Evolutionary conservation across 2,329 filamentous ascomycete species (phyloP).

Genomic region (Cytospora piceae): DNA sequence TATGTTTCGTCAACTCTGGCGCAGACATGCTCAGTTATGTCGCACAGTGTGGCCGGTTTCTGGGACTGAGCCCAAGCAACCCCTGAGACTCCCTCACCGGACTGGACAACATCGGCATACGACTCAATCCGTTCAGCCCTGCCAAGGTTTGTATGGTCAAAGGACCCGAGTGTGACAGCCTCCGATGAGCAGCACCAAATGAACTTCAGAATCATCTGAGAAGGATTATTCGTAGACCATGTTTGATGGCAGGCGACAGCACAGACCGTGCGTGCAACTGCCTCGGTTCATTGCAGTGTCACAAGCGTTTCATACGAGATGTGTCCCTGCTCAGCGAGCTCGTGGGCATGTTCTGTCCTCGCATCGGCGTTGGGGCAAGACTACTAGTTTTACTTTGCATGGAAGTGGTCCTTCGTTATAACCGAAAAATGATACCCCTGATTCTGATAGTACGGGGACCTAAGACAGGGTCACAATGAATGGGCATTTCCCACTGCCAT

Average conservation of each 20-base stretch:
- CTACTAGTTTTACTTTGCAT: neutral
- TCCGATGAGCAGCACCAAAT: neutral
- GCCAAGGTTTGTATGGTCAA: neutral
- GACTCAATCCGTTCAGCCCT: neutral
- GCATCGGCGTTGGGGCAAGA: conserved; percentile 5
- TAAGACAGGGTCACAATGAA: neutral
- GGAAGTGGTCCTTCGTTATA: conserved; percentile 1
- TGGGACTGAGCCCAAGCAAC: neutral
- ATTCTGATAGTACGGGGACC: neutral
- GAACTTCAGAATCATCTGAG: neutral
- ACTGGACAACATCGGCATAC: neutral
- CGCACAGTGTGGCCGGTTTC: neutral
- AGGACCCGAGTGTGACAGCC: neutral
- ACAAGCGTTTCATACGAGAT: neutral
- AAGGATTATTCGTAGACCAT: neutral
- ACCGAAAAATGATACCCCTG: conserved; percentile 21
- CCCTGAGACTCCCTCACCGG: neutral
- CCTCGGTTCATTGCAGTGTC: neutral
- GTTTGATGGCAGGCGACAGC: neutral
- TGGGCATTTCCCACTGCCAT: neutral
- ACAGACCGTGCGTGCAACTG: neutral
- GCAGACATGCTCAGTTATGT: neutral
- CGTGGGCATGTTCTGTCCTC: neutral
- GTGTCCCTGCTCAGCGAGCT: neutral
- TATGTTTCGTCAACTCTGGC: neutral